Base-by-base conservation (phyloP, 257 asterid species). In the Fraxinus americana region DNA sequence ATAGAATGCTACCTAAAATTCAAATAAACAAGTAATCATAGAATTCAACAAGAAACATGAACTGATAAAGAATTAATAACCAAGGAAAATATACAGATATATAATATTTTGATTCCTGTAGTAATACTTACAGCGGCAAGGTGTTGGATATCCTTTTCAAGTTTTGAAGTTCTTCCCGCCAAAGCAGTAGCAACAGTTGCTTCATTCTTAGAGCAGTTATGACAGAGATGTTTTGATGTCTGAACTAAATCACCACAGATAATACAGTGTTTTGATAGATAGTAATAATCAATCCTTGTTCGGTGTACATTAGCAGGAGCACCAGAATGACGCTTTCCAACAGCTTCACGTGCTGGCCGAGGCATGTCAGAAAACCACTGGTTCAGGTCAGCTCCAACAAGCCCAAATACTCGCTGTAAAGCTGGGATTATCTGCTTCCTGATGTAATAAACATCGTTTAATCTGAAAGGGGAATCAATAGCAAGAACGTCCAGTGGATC, bases 381-480 rank as follows among this genome's bases (percentile, higher is more conserved):
- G 82, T 86, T 88, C 86, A 95, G 78, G 82, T 95, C 97, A 69
- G 94, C 98, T 79, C 94, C 94, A 77, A 93, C 89, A 54, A 95
- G 99, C 57, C 99, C 98, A 76, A 90, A 95, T 27, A 88, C 97
- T 79, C 99, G 89, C 83, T 92, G 97, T 72, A 92, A 75, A 72
- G 95, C 96, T 48, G 99, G 98, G 79, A 95, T 90, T 63, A 95
- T 95, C 90, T 95, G 99, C 82, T 95, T 95, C 80, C 83, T 87
- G 75, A 95, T 95, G 87, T 95, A 95, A 78, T 95, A 95, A 48
- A 81, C 76, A 76, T 91, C 98, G 25, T 95, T 95, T 82, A 95
- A 83, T 75, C 99, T 86, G 86, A 89, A 89, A 78, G 94, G 91
- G 80, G 99, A 95, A 87, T 88, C 89, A 41, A 92, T 65, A 23